Base-by-base conservation (phyloP, 148 eudicot genomes). In the Chenopodium quinoa region DNA sequence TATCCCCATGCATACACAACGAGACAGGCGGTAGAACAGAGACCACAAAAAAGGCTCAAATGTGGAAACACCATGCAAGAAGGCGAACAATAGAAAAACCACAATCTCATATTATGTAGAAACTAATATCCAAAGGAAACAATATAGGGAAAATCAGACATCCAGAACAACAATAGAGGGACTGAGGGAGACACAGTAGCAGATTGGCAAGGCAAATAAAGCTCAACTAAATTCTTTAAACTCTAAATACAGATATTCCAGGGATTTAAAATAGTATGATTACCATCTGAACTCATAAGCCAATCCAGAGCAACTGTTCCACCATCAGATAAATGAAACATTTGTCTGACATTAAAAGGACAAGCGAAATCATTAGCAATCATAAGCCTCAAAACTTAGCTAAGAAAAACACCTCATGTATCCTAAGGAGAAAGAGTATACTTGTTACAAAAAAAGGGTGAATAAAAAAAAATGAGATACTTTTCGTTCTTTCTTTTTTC, bases 301-400 rank as follows among this genome's bases (percentile, higher is more conserved):
- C 99, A 95, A 88, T 95, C 99, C 88, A 95, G 84, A 79, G 98
- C 98, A 85, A 95, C 81, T 16, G 90, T 91, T 79, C 98, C 99
- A 81, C 99, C 97, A 85, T 95, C 98, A 81, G 95, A 80, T 56
- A 92, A 87, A 85, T 81, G 86, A 88, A 93, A 95, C 79, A 95
- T 74, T 87, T 91, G 87, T 83, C 99, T 93, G 94, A 77, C 76
- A 84, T 47, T 12, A 73, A 74, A 40, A 84, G 27, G 47, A 71
- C 63, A 68, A 44, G 52, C 52, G 13, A 23, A 48, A 75, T 40
- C 16, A 22, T 81, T 50, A 80, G 64, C 46, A 73, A 71, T 52
- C 40, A 71, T 66, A 66, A 73, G 79, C 65, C 46, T 2, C 32
- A n/a, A 31, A 40, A 48, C 62, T 69, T 62, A 22, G n/a, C 25